A percentile compares a stretch with the other conserved stretches of the same genome.
Conservation (phyloP, 345 rosid genomes). For the Corchorus capsularis region DNA sequence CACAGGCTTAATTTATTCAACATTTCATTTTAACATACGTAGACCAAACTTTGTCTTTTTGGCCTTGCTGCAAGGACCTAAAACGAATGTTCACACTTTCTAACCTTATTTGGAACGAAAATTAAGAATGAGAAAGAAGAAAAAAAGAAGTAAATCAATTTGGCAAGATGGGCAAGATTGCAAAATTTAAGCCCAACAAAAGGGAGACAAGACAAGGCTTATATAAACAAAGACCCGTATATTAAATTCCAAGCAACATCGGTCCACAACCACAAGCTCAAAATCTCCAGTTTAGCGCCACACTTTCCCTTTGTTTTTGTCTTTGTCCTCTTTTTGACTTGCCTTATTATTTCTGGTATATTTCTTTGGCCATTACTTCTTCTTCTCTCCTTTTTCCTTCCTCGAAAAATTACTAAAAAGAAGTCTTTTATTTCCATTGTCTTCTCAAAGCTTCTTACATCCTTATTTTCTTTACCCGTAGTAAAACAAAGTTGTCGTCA, state of each 20-base stretch:
- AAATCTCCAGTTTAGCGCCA: neutral
- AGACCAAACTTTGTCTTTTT: no score
- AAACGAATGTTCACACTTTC: neutral
- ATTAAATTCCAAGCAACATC: neutral
- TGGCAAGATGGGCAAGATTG: neutral
- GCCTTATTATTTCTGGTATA: neutral
- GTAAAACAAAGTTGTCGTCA: no score
- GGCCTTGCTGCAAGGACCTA: no score
- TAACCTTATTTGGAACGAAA: neutral
- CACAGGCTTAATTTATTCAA: no score
- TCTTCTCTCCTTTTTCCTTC: neutral
- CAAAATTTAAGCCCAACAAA: neutral
- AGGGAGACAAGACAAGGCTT: neutral
- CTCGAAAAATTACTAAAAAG: no score
- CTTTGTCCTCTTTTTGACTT: neutral
- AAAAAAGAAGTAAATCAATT: neutral
- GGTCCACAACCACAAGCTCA: neutral
- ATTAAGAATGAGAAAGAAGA: neutral
- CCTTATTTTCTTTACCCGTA: no score
- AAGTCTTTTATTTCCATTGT: neutral
- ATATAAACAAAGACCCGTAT: neutral
- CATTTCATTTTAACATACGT: no score
- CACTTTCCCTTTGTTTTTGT: neutral
- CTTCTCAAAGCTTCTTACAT: neutral
- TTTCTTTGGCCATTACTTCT: neutral